Conservation (phyloP, 2,329 filamentous ascomycete genomes). For the Ascochyta clinopodiicola region DNA sequence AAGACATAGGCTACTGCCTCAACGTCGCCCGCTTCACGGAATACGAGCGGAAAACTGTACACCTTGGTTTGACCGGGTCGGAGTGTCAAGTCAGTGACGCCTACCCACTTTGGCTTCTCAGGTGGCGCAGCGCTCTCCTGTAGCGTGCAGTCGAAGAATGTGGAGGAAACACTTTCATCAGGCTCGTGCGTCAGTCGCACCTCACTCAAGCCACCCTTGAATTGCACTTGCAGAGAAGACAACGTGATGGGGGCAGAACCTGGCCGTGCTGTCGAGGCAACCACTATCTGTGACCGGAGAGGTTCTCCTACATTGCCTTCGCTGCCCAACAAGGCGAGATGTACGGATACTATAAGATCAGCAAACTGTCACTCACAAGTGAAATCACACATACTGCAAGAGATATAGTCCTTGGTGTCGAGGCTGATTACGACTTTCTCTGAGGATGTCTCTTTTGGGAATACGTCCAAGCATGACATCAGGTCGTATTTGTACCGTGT, state of each 20-base stretch:
- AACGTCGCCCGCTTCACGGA: constrained; percentile 83
- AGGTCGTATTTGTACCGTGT: constrained; percentile 53
- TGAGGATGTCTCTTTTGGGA: constrained; percentile 43
- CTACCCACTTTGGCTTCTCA: constrained; percentile 55
- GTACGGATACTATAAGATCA: constrained; percentile 53
- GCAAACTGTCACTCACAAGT: constrained; percentile 37
- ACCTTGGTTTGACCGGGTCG: constrained; percentile 71
- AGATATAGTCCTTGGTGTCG: constrained; percentile 56
- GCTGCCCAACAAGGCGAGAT: constrained; percentile 60
- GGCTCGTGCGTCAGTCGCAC: constrained; percentile 39
- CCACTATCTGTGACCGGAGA: constrained; percentile 61
- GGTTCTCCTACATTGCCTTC: constrained; percentile 67
- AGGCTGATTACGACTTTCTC: constrained; percentile 56
- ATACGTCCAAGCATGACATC: constrained; percentile 53
- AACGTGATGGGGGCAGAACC: constrained; percentile 56
- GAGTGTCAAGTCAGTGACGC: constrained; percentile 69
- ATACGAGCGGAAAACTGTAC: constrained; percentile 72
- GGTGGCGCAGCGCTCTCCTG: constrained; percentile 35
- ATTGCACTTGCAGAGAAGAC: constrained; percentile 58
- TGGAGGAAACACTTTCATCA: constrained; percentile 24
- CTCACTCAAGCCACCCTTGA: constrained; percentile 55
- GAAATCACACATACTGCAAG: constrained; percentile 54
- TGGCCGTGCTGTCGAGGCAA: constrained; percentile 57
- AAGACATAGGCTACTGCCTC: constrained; percentile 70
- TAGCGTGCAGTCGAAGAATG: constrained; percentile 29